Conservation (phyloP, 2,329 filamentous ascomycete genomes). For the Coniochaeta sp. region DNA sequence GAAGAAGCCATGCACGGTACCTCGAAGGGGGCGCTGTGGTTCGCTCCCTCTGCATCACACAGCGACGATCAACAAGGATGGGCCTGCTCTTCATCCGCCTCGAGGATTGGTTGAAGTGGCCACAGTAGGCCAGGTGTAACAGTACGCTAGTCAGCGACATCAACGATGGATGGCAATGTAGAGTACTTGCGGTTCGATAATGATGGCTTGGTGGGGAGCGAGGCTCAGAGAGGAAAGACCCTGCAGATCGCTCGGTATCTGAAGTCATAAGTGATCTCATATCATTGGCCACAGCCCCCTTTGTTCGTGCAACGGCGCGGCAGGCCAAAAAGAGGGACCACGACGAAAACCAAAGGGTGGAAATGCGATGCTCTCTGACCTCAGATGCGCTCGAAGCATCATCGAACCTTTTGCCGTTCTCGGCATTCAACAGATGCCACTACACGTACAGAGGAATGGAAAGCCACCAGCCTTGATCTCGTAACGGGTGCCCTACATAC, state of each 20-base stretch:
- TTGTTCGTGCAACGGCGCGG: neutral
- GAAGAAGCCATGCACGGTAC: neutral
- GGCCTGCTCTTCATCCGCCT: neutral
- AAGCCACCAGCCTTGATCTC: no score
- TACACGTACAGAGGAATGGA: neutral
- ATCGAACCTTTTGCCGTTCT: neutral
- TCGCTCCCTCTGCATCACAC: neutral
- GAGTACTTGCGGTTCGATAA: neutral
- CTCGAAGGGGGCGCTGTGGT: neutral
- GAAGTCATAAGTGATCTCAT: neutral
- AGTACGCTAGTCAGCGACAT: neutral
- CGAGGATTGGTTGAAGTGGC: neutral
- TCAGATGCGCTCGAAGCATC: neutral
- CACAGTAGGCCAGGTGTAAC: neutral
- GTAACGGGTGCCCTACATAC: no score
- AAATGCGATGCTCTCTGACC: neutral
- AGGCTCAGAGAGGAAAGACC: neutral
- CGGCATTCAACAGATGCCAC: neutral
- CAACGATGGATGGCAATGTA: neutral
- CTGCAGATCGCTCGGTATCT: neutral
- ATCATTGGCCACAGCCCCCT: constrained; percentile 1
- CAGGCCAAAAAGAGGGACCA: neutral
- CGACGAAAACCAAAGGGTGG: neutral
- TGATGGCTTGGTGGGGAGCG: neutral
- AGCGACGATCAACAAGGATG: neutral